Percentiles rank a stretch among this genome's conserved stretches.
phyloP scores from a whole-genome alignment of 345 rosid genomes.

The Bretschneidera sinensis region DNA sequence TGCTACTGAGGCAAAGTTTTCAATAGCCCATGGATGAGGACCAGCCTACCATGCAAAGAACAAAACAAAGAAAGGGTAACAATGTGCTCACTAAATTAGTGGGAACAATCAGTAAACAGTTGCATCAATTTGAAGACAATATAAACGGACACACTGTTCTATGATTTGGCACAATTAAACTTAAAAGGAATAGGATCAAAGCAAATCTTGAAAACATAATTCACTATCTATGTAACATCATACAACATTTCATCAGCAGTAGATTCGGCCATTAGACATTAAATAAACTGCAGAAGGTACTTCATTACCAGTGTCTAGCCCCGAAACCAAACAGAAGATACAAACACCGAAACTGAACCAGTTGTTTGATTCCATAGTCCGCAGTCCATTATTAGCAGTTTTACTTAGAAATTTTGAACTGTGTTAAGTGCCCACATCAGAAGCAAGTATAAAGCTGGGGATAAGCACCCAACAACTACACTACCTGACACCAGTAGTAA shows the following conservation, averaged over 20 bases:
- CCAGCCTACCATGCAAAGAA: conserved; percentile 60
- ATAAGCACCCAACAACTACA: not conserved
- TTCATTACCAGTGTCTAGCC: not conserved
- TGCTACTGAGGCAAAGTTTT: conserved; percentile 73
- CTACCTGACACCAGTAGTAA: not conserved
- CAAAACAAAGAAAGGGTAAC: conserved; percentile 6
- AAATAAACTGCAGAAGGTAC: too few relatives aligned
- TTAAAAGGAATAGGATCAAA: not conserved
- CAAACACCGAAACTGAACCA: not conserved
- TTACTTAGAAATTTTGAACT: too few relatives aligned
- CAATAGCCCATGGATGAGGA: conserved; percentile 86
- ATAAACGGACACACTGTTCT: not conserved
- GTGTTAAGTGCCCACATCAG: not conserved
- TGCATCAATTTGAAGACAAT: not conserved
- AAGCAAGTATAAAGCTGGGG: not conserved
- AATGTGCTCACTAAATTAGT: not conserved
- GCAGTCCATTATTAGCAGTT: too few relatives aligned
- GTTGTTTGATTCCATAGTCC: too few relatives aligned
- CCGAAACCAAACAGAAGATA: not conserved
- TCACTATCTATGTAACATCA: not conserved
- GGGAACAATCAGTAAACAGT: conserved; percentile 7
- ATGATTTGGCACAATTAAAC: not conserved
- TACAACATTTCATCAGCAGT: not conserved
- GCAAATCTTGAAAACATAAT: too few relatives aligned
- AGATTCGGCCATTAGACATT: not conserved